These are phyloP conservation scores for Amanita polypyramis DNA, from an alignment of 768 basidiomycete genomes.

Conservation along the genomic window DNA sequence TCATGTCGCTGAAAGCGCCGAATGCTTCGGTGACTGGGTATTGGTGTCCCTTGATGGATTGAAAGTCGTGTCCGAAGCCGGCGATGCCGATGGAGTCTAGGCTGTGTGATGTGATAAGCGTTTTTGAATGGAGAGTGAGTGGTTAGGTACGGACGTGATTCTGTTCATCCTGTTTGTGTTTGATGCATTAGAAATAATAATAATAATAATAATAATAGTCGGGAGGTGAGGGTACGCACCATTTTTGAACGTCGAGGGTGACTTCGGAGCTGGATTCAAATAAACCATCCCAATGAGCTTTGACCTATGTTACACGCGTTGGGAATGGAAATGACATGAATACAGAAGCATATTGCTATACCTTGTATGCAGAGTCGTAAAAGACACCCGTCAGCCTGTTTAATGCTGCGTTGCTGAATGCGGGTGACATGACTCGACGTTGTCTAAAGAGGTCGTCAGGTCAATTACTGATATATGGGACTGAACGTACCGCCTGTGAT, in stretches of 20 bases:
- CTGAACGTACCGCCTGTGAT: constrained; percentile 27
- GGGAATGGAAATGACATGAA: neutral
- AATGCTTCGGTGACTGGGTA: constrained; percentile 33
- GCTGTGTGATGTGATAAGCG: no score
- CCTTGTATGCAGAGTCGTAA: constrained; percentile 31
- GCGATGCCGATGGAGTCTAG: constrained; percentile 40
- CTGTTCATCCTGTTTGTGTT: constrained; percentile 31
- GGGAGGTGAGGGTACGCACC: neutral
- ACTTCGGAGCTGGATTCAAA: neutral
- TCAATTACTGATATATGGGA: neutral
- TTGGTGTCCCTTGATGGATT: constrained; percentile 35
- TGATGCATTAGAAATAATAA: neutral
- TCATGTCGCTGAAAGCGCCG: constrained; percentile 12
- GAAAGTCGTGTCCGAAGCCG: constrained; percentile 44
- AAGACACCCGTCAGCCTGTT: constrained; percentile 26
- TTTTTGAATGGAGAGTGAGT: no score
- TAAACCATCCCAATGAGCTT: neutral
- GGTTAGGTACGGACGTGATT: constrained; percentile 24
- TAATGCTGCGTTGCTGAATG: constrained; percentile 30
- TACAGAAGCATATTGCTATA: constrained; percentile 5
- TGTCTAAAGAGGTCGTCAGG: constrained; percentile 18
- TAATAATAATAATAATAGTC: neutral
- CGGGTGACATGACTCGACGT: constrained; percentile 26
- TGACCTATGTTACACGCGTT: neutral
- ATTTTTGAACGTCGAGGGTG: neutral